phyloP scores from a whole-genome alignment of 2,329 filamentous ascomycete genomes.

The Periglandula ipomoeae region DNA sequence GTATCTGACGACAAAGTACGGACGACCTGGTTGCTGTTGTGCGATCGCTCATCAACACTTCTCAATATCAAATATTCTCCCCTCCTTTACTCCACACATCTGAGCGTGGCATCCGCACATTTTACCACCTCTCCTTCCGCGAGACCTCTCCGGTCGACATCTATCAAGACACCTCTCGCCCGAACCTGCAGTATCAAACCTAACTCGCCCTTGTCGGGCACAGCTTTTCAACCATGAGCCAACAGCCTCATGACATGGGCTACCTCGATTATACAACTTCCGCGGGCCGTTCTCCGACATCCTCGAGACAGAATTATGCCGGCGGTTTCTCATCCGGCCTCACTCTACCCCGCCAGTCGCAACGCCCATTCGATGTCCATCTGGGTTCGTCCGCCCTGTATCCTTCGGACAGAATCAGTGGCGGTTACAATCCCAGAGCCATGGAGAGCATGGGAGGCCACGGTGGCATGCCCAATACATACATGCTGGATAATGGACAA shows the following conservation, averaged over 20 bases:
- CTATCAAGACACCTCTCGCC: not conserved
- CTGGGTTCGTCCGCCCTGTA: conserved; percentile 59
- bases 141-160: not conserved
- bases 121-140: too few species aligned
- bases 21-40: conserved; percentile 1
- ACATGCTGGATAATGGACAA: conserved; percentile 60
- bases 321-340: conserved; percentile 42
- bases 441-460: conserved; percentile 37
- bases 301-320: conserved; percentile 51
- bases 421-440: conserved; percentile 50
- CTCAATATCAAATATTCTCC: conserved; percentile 1
- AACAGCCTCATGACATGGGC: conserved; percentile 50
- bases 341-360: conserved; percentile 42
- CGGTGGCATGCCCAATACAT: conserved; percentile 33
- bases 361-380: conserved; percentile 69
- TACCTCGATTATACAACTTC: conserved; percentile 60
- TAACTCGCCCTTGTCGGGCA: conserved; percentile 14
- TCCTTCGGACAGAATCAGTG: conserved; percentile 55
- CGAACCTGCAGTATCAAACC: conserved; percentile 16
- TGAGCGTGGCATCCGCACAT: not conserved
- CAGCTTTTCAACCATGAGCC: conserved; percentile 25
- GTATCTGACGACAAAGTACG: not conserved
- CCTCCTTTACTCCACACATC: not conserved
- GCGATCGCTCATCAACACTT: not conserved
- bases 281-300: conserved; percentile 58